Conservation (phyloP, 176 grass and related monocot genomes). For the Paspalum vaginatum region DNA sequence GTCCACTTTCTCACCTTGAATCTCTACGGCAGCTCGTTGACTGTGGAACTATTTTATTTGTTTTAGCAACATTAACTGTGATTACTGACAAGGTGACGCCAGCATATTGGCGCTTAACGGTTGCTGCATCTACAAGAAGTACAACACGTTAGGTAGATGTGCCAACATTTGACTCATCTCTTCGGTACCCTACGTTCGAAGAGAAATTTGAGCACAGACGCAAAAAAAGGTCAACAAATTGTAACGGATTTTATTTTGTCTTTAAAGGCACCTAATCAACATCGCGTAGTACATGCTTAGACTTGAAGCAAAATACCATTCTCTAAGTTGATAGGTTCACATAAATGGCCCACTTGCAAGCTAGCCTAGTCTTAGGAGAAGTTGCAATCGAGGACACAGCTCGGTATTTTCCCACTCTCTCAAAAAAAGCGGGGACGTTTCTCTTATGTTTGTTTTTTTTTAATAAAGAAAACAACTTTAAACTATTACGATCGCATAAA, state of each 20-base stretch:
- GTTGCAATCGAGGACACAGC: background rate
- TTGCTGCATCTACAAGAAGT: too few species aligned
- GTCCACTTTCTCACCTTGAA: conserved; percentile 2
- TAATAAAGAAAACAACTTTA: background rate
- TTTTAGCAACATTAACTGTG: background rate
- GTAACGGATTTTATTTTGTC: too few species aligned
- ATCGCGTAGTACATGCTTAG: background rate
- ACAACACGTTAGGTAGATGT: too few species aligned
- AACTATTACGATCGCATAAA: too few species aligned
- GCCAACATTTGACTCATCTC: too few species aligned
- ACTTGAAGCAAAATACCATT: background rate
- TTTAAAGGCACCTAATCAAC: too few species aligned
- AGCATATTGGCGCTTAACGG: too few species aligned
- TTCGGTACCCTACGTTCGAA: too few species aligned
- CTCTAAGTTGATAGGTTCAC: too few species aligned
- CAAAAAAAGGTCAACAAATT: too few species aligned
- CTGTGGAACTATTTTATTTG: background rate
- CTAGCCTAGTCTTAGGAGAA: background rate
- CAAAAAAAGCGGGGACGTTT: background rate
- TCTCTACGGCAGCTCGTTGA: background rate
- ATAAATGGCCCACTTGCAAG: background rate
- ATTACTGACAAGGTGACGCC: too few species aligned
- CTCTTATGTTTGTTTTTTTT: background rate
- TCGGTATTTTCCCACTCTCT: background rate
- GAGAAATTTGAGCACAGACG: too few species aligned